These are phyloP conservation scores for Lactifluus volemus DNA, from an alignment of 768 basidiomycete species.

Conservation along the genomic window DNA sequence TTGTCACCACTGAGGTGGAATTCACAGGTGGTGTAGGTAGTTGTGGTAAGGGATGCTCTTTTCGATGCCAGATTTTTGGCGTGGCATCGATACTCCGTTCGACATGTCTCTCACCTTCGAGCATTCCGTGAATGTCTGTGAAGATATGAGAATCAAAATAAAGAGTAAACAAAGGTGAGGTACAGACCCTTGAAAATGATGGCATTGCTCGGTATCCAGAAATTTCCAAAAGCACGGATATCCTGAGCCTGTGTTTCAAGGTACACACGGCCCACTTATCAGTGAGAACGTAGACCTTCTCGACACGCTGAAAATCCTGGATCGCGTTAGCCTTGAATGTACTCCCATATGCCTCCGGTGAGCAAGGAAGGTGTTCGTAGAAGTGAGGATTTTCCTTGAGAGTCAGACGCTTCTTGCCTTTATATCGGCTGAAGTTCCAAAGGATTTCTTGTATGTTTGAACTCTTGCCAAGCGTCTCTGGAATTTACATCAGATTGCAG, in stretches of 20 bases:
- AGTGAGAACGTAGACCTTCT: constrained; percentile 6
- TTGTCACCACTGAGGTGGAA: too few relatives aligned
- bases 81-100: not conserved
- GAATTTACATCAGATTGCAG: not conserved
- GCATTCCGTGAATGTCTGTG: constrained; percentile 5
- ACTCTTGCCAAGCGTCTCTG: constrained; percentile 2
- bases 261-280: constrained; percentile 4
- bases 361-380: too few relatives aligned
- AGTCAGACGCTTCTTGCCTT: too few relatives aligned
- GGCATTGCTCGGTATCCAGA: not conserved
- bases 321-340: too few relatives aligned
- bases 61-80: not conserved
- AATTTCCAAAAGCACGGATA: constrained; percentile 4
- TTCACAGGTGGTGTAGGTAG: not conserved
- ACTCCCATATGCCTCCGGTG: too few relatives aligned
- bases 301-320: too few relatives aligned
- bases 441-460: too few relatives aligned
- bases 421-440: too few relatives aligned
- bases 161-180: not conserved
- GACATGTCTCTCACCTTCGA: constrained; percentile 5
- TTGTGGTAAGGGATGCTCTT: too few relatives aligned
- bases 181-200: constrained; percentile 11
- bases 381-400: too few relatives aligned
- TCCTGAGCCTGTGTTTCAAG: not conserved
- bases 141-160: not conserved